Evolutionary conservation across 768 basidiomycete genomes (phyloP), one percentile per base, ranked within the genome.

Genomic region (Trametes cinnabarina): DNA sequence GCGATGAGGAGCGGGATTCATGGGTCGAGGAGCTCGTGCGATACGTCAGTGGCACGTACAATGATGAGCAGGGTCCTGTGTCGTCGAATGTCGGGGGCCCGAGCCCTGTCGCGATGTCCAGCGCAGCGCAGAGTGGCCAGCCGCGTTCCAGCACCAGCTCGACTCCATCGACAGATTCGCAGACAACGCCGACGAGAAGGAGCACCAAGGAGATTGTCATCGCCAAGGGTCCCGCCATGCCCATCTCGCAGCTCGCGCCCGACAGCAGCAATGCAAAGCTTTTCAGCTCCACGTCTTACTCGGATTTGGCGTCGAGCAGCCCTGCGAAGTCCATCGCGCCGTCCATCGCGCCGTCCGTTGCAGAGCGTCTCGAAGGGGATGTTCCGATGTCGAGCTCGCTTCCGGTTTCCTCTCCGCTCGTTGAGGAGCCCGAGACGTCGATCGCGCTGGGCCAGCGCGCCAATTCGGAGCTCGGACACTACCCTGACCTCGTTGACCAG

Each of bases 21-120:
- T 99, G 97, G 97, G 94, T 99, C 25, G 88, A 92, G 57, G 86
- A 92, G 60, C 85, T 99, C 51, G 93, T 97, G 53, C 83, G 89
- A 42, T 94, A 94, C 71, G 90, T 91, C 58, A 82, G 85, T 8
- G 92, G 92, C 32, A 73, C 76, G n/a, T 92, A 92, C 74, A 87
- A 82, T 72, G 88, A 91, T 42, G 88, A 90, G 44, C 73, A 82
- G 8, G 69, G 79, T 50, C 72, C 77, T 42, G 67, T 69, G 73
- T 76, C 55, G 55, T 22, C 48, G 7, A 32, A 32, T 54, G 23
- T 25, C 19, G 41, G 14, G 35, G 63, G 51, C 42, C 47, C 55
- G 34, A 63, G 53, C 52, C 62, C 65, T n/a, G 54, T 63, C 17
- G 17, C 62, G 17, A 20, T 54, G 15, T 57, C 46, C 19, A 51